A percentile compares a stretch with the other conserved stretches of the same genome.
These are phyloP conservation scores for Rhodotorula sp. DNA, from an alignment of 1,284 basidiomycete species.

Conservation along the genomic window DNA sequence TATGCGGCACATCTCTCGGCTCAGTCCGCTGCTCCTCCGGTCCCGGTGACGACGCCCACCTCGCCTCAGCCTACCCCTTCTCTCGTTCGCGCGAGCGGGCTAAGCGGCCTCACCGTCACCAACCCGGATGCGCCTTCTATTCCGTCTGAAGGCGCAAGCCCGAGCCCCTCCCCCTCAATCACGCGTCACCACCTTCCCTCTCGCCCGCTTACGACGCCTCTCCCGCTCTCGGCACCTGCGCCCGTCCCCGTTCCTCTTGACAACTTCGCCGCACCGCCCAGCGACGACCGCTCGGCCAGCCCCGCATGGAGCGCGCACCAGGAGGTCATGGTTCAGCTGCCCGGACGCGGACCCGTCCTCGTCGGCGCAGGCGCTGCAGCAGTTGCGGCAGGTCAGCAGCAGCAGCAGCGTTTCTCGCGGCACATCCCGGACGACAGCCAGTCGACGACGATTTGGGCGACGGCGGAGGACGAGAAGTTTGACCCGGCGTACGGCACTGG, in stretches of 20 bases:
- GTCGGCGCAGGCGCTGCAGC: background rate
- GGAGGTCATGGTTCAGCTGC: constrained; percentile 26
- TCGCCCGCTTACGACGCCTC: constrained; percentile 29
- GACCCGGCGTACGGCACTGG: background rate
- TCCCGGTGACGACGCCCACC: background rate
- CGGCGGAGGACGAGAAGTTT: constrained; percentile 14
- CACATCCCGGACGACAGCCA: constrained; percentile 15
- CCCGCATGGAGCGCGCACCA: background rate
- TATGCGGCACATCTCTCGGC: background rate
- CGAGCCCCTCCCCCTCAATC: background rate
- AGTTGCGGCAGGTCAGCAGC: background rate
- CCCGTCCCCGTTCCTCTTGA: constrained; percentile 29
- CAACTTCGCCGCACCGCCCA: constrained; percentile 25
- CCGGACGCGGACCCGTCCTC: constrained; percentile 6
- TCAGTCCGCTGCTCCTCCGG: constrained; percentile 1
- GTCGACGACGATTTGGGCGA: constrained; percentile 14
- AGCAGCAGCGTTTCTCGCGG: background rate
- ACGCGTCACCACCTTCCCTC: constrained; percentile 31
- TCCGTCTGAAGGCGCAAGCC: background rate
- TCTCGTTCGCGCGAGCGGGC: background rate
- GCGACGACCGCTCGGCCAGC: background rate
- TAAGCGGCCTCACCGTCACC: background rate
- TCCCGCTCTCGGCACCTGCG: constrained; percentile 13
- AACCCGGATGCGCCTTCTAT: constrained; percentile 5
- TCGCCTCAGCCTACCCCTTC: background rate